Percentiles rank a stretch among this genome's conserved stretches.
phyloP scores from a whole-genome alignment of 2,329 filamentous ascomycete species.

The Fusarium zealandicum region DNA sequence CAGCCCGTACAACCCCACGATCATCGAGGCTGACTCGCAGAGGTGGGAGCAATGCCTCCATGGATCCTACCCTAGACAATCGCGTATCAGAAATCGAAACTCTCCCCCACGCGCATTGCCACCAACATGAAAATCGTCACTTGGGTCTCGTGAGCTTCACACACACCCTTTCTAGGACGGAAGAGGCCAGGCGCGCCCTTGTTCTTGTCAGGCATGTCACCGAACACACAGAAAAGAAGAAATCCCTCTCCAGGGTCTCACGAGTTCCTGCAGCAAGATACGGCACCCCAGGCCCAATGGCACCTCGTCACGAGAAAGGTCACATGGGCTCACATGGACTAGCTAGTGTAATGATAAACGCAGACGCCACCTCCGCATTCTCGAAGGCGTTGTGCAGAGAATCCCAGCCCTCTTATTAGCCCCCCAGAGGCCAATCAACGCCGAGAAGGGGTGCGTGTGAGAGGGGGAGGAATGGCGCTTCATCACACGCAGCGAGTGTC shows the following conservation, averaged over 20 bases:
- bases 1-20: not conserved
- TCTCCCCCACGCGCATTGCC: constrained; percentile 21
- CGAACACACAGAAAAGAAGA: constrained; percentile 5
- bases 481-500: constrained; percentile 2
- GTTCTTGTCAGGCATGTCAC: constrained; percentile 26
- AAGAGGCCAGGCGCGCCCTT: constrained; percentile 18
- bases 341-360: constrained; percentile 20
- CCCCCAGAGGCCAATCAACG: not conserved
- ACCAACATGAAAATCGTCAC: constrained; percentile 17
- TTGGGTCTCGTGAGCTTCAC: constrained; percentile 32
- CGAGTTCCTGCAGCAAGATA: constrained; percentile 29
- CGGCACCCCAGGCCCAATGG: constrained; percentile 8
- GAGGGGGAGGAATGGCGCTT: not conserved
- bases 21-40: constrained; percentile 5
- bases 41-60: constrained; percentile 9
- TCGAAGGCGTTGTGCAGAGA: not conserved
- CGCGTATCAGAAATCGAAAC: not conserved
- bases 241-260: constrained; percentile 22
- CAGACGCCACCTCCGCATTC: constrained; percentile 34
- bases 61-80: constrained; percentile 25
- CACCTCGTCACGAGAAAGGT: constrained; percentile 22
- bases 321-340: constrained; percentile 27
- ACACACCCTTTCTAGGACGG: constrained; percentile 21
- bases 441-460: not conserved
- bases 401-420: not conserved